A percentile compares a stretch with the other conserved stretches of the same genome.
These are phyloP conservation scores for Cyanodermella asteris DNA, from an alignment of 2,329 filamentous ascomycete genomes.

Conservation along the genomic window DNA sequence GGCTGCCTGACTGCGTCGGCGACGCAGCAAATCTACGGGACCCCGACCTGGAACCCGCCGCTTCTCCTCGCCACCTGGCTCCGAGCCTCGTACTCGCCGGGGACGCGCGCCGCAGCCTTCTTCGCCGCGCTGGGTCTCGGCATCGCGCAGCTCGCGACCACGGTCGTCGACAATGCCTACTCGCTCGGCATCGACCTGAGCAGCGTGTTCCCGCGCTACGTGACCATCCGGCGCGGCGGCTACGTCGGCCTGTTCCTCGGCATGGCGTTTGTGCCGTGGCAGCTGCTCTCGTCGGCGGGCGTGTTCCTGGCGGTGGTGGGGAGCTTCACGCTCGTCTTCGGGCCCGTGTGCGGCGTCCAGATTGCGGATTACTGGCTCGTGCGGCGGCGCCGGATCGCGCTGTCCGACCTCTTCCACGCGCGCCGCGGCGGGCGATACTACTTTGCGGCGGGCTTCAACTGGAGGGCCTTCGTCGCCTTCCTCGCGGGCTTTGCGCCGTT, in stretches of 20 bases:
- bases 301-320: slow-evolving; percentile 44
- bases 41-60: slow-evolving; percentile 23
- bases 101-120: slow-evolving; percentile 21
- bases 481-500: slow-evolving; percentile 34
- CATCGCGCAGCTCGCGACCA: slow-evolving; percentile 32
- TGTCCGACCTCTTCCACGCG: background rate
- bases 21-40: slow-evolving; percentile 16
- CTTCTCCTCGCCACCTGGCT: slow-evolving; percentile 18
- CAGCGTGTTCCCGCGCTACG: slow-evolving; percentile 28
- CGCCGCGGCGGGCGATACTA: slow-evolving; percentile 29
- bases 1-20: slow-evolving; percentile 19
- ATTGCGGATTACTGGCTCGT: slow-evolving; percentile 38
- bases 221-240: slow-evolving; percentile 35
- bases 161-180: slow-evolving; percentile 35
- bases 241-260: slow-evolving; percentile 32
- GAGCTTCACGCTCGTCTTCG: slow-evolving; percentile 43
- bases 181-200: slow-evolving; percentile 34
- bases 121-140: slow-evolving; percentile 32
- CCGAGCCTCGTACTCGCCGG: too few species aligned
- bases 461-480: slow-evolving; percentile 36
- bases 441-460: slow-evolving; percentile 29
- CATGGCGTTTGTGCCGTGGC: slow-evolving; percentile 43
- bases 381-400: slow-evolving; percentile 12
- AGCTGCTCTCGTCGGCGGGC: slow-evolving; percentile 36
- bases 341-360: slow-evolving; percentile 40